phyloP scores from a whole-genome alignment of 2,329 filamentous ascomycete species.

The Fusarium sp. region DNA sequence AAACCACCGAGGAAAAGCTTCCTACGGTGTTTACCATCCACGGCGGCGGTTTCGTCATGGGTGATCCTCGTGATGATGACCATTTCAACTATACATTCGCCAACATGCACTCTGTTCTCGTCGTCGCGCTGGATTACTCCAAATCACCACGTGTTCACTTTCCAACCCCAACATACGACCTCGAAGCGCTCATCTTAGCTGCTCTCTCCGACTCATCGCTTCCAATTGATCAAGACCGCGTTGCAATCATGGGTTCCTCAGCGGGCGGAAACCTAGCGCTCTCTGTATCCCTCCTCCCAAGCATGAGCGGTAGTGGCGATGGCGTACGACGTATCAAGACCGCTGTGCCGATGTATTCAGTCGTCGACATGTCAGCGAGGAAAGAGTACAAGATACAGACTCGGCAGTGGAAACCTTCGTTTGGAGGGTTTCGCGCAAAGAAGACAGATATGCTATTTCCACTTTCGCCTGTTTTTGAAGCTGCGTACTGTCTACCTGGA shows the following conservation, averaged over 20 bases:
- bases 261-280: slow-evolving; percentile 12
- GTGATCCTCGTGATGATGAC: slow-evolving; percentile 13
- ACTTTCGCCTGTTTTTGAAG: slow-evolving; percentile 11
- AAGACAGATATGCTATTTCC: background rate
- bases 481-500: background rate
- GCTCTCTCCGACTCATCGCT: background rate
- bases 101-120: slow-evolving; percentile 14
- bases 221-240: background rate
- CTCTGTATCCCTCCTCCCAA: slow-evolving; percentile 8
- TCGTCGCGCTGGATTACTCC: slow-evolving; percentile 17
- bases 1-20: background rate
- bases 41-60: slow-evolving; percentile 19
- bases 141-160: slow-evolving; percentile 8
- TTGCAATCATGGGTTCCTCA: slow-evolving; percentile 10
- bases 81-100: slow-evolving; percentile 2
- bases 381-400: slow-evolving; percentile 13
- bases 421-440: slow-evolving; percentile 11
- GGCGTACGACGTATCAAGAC: slow-evolving; percentile 10
- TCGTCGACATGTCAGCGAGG: background rate
- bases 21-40: slow-evolving; percentile 8
- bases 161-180: slow-evolving; percentile 7
- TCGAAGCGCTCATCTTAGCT: slow-evolving; percentile 13
- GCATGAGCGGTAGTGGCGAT: slow-evolving; percentile 22
- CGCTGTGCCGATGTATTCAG: background rate
- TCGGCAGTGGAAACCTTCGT: background rate